Conservation (phyloP, 345 rosid genomes). For the Hibiscus trionum region DNA sequence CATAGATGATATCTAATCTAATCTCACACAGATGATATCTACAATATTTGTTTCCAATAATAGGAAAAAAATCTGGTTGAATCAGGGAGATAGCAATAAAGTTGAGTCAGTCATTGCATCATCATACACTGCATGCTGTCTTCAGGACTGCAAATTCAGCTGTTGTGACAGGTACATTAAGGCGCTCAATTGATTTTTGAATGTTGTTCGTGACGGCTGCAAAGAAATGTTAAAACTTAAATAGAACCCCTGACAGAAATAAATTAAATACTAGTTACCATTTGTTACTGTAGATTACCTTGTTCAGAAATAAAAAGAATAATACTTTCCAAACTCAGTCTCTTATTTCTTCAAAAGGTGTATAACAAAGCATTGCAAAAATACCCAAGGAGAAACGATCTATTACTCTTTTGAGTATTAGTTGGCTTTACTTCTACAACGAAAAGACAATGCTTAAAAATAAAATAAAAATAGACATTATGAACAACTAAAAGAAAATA, state of each 20-base stretch:
- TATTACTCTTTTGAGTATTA: too few relatives aligned
- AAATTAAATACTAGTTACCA: background rate
- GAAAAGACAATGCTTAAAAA: background rate
- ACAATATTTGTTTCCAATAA: background rate
- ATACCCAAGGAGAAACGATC: background rate
- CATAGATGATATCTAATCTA: background rate
- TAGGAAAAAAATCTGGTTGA: background rate
- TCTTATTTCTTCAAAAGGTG: background rate
- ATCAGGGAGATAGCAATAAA: background rate
- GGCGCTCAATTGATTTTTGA: conserved; percentile 46
- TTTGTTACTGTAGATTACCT: background rate
- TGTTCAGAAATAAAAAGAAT: background rate
- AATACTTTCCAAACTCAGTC: background rate
- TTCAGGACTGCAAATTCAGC: conserved; percentile 87
- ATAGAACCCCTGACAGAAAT: background rate
- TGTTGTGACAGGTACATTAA: conserved; percentile 60
- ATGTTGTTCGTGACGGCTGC: conserved; percentile 73
- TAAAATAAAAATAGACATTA: background rate
- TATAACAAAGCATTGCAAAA: background rate
- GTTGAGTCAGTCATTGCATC: conserved; percentile 8
- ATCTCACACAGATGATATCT: background rate
- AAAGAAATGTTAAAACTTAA: conserved; percentile 7
- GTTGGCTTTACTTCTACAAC: background rate
- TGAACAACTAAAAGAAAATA: background rate
- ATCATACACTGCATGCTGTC: conserved; percentile 80